Base-by-base conservation (phyloP, 768 basidiomycete genomes). In the Psilocybe subaeruginosa region DNA sequence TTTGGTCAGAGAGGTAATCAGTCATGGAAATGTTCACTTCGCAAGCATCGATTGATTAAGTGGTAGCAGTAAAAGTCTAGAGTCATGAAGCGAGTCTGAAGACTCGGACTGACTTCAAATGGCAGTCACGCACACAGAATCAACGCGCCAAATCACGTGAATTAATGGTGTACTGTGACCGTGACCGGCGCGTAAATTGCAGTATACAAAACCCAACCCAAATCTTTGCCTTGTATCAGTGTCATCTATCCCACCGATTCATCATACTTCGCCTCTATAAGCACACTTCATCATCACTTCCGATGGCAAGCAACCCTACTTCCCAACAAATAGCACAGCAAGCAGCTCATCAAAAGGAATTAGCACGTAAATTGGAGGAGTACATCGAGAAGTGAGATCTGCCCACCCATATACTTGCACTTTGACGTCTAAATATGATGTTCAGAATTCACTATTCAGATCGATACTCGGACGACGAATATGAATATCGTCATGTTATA, bases 401-500 rank as follows among this genome's bases (percentile, higher is more conserved):
- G 69, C 58, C 52, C 27, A 56, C 29, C 29, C 23, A 16, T 46
- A 64, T 61, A 43, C n/a, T 23, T 48, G 3, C 45, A 50, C 62
- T 11, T 50, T 48, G 16, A 50, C 54, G 47, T 23, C 59, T 60
- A 58, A 64, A 59, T 59, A 50, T 68, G 68, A 59, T 65, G 58
- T 62, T 52, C 58, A 94, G 92, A 73, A 95, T 95, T 68, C 89
- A 93, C 70, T 95, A 95, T 72, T 95, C 93, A 62, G 92, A 94
- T 75, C 88, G 92, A 64, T 95, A 98, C 74, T 85, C 92, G 7
- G 96, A 99, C 75, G 93, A 97, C 74, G 77, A 85, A 65, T 97
- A 85, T 75, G 96, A 99, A 81, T 99, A 98, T 73, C 91, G 94
- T 59, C 97, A 99, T 75, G 97, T 99, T 66, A 97, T 97, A 67